Conservation (phyloP, 805 yeast genomes). For the Wickerhamiella vanderwaltii region DNA sequence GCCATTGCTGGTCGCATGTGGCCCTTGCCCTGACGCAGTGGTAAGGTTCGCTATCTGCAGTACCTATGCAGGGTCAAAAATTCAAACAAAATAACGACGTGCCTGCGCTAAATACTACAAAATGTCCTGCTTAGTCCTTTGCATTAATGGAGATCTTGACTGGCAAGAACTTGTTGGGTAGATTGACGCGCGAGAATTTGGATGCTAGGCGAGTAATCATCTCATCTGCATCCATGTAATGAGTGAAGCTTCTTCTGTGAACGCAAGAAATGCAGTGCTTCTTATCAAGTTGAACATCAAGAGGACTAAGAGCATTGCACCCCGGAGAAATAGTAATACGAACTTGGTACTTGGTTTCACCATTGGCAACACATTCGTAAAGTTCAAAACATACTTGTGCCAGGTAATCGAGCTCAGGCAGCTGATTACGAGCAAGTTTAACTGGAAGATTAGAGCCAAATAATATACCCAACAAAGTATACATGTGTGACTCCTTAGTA, state of each 20-base stretch:
- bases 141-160: conserved; percentile 20
- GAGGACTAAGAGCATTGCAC: conserved; percentile 94
- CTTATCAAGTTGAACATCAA: conserved; percentile 91
- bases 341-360: conserved; percentile 73
- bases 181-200: conserved; percentile 71
- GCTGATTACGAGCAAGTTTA: conserved; percentile 85
- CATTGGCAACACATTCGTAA: conserved; percentile 63
- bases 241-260: conserved; percentile 77
- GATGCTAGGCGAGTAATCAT: conserved; percentile 70
- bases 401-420: conserved; percentile 90
- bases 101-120: neutral
- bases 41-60: too few species aligned
- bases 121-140: neutral
- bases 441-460: conserved; percentile 92
- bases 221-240: conserved; percentile 85
- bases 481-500: conserved; percentile 95
- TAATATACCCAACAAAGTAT: conserved; percentile 78
- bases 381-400: conserved; percentile 91
- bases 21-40: too few species aligned
- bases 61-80: too few species aligned
- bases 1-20: too few species aligned
- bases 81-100: too few species aligned
- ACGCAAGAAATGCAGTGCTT: conserved; percentile 95
- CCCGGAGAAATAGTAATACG: conserved; percentile 93
- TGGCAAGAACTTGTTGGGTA: conserved; percentile 61